Evolutionary conservation across 2,329 filamentous ascomycete genomes (phyloP), one percentile per base, ranked within the genome.

Genomic region (Exophiala alcalophila): DNA sequence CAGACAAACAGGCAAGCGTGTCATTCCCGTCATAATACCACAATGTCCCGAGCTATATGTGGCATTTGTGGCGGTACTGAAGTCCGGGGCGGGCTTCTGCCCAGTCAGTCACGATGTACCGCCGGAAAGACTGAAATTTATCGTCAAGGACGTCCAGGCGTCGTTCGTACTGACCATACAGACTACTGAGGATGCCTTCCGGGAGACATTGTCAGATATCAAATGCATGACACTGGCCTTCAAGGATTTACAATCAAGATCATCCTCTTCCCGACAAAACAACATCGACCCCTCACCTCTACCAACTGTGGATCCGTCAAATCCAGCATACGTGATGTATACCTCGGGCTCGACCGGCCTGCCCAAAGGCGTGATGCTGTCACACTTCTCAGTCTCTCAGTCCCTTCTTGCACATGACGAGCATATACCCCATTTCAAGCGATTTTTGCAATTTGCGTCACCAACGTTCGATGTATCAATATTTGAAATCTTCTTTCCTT

Each of bases 391-490:
- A 11, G 88, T 77, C 5, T 84, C 86, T 0, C 90, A 95, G 61
- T 87, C 85, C 43, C 66, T 96, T 5, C 72, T 94, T 29, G 86
- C 87, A 2, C 90, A 96, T 59, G 75, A 94, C 57, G 73, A 69
- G 32, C 80, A 90, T 55, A 82, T 96, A 27, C 90, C 90, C 2
- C 26, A 39, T 0, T 95, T 95, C 59, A 71, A 71, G 11, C 78
- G 88, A 31, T 95, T 96, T 61, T 74, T 96, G 1, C 90, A 96
- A 61, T 95, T 95, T 62, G 90, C 90, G 4, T 84, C 88, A 3
- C 87, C 90, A 1, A 95, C 89, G 0, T 96, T 96, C 60, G 90
- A 96, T 63, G 90, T 96, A 5, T 94, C 87, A 0, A 83, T 95
- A 4, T 96, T 96, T 61, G 90, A 96, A 61, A 90, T 94, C 5